Evolutionary conservation across 129 eudicot genomes (phyloP).

Genomic region (Flaveria trinervia): DNA sequence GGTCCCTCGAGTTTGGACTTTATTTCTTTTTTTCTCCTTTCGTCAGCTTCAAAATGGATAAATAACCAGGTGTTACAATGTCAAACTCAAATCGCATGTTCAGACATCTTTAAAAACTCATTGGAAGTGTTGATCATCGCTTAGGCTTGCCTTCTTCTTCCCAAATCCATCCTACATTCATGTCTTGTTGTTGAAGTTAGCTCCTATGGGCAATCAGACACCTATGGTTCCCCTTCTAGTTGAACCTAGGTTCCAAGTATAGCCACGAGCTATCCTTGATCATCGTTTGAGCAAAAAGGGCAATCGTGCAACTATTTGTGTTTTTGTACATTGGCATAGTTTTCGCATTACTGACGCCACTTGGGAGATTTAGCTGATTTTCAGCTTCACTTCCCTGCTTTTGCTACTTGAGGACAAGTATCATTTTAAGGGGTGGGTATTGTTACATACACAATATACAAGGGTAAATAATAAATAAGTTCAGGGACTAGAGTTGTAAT

Average conservation of each 20-base stretch:
- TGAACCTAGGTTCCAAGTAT: neutral
- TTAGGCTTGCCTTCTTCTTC: neutral
- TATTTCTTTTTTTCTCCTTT: no score
- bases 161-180: neutral
- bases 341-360: no score
- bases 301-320: neutral
- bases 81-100: no score
- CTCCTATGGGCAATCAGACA: neutral
- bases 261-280: neutral
- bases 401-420: neutral
- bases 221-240: neutral
- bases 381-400: neutral
- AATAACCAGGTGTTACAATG: no score
- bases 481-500: no score
- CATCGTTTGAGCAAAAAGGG: neutral
- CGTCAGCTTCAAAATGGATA: no score
- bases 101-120: no score
- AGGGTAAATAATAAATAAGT: no score
- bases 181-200: neutral
- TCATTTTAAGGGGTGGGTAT: neutral
- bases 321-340: neutral
- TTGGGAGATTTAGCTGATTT: no score
- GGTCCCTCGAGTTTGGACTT: no score
- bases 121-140: neutral
- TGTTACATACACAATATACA: no score